Evolutionary conservation across 2,329 filamentous ascomycete species (phyloP), one percentile per base, ranked within the genome.

Genomic region (Proliferodiscus dingleyae): DNA sequence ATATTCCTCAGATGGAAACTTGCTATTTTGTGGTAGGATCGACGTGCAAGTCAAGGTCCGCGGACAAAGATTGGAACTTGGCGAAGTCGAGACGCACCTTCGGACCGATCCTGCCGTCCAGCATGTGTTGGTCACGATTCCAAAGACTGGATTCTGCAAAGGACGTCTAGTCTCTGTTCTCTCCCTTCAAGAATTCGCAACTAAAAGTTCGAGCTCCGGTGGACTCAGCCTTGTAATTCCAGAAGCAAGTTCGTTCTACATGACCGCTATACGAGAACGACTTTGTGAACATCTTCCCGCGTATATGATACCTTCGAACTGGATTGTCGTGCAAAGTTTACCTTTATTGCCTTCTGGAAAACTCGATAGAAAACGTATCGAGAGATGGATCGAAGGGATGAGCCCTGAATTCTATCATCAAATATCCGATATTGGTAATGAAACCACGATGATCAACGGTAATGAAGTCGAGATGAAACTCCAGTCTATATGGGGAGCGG

Each of bases 1-100:
- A 28, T 75, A 83, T 55, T 71, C 38, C 5, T 15, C 37, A 16
- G 42, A 45, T 41, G 42, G 70, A 8, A 74, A 73, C 13, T 78
- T 83, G 50, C 72, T 77, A 24, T 83, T 82, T 59, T 63, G 80
- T 37, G 80, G 80, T 9, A 72, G 80, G 13, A 73, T 74, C 37
- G 80, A 84, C 56, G 76, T 80, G 24, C 80, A 84, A 61, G 73
- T 81, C 46, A 84, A 84, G 57, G 66, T 84, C 15, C 73, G 78
- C 28, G 80, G 80, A 1, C 80, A 83, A 56, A 67, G 80, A 30
- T 68, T 84, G 4, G 80, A 84, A 53, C 75, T 83, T 49, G 75
- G 74, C 16, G 80, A 83, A 60, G 82, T 84, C 19, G 52, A 55
- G 33, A n/a, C 36, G 37, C 15, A 41, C 23, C 26, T 50, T 18